These are phyloP conservation scores for Juglanconis sp. DNA, from an alignment of 2,329 filamentous ascomycete genomes.

Conservation along the genomic window DNA sequence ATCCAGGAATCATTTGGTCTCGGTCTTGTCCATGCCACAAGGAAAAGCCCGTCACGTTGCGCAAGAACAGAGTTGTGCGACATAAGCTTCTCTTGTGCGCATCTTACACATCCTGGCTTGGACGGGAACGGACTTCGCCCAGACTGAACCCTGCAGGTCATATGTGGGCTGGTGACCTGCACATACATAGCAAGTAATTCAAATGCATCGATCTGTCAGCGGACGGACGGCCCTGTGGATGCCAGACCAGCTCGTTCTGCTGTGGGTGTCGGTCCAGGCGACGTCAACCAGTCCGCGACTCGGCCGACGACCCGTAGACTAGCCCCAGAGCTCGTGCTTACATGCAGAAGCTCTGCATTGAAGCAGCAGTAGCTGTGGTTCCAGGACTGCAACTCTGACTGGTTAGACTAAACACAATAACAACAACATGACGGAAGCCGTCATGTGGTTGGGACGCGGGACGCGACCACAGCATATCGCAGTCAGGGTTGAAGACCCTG, in stretches of 20 bases:
- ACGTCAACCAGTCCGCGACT: conserved; percentile 12
- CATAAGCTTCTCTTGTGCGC: not conserved
- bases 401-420: conserved; percentile 1
- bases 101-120: not conserved
- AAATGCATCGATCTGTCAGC: not conserved
- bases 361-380: conserved; percentile 4
- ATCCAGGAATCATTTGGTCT: not conserved
- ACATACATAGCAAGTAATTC: not conserved
- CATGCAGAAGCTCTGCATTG: conserved; percentile 16
- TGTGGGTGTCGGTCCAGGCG: conserved; percentile 1
- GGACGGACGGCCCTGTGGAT: not conserved
- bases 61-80: not conserved
- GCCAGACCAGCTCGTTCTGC: not conserved
- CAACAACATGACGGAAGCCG: not conserved
- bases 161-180: not conserved
- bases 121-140: not conserved
- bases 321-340: conserved; percentile 13
- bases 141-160: not conserved
- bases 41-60: not conserved
- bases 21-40: not conserved
- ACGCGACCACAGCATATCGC: not conserved
- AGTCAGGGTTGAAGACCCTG: not conserved
- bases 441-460: not conserved
- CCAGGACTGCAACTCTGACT: conserved; percentile 10
- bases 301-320: conserved; percentile 8